Evolutionary conservation across 371 early-diverging fungal species (phyloP).

Genomic region (Choanephora cucurbitarum): DNA sequence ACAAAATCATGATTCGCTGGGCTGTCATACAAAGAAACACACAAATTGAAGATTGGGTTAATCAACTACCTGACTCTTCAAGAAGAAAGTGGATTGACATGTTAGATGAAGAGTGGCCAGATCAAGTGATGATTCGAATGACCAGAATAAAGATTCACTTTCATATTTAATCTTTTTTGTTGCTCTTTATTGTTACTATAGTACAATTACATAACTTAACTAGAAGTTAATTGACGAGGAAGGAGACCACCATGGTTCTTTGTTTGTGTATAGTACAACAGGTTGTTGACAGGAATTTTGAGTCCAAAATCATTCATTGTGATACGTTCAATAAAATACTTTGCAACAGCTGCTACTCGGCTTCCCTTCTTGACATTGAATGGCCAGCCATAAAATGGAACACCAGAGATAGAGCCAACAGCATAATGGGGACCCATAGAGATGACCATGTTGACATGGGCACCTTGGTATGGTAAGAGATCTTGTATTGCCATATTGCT

Average conservation of each 20-base stretch:
- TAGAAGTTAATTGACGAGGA: not conserved
- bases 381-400: slow-evolving; percentile 33
- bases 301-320: slow-evolving; percentile 33
- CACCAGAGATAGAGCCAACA: slow-evolving; percentile 24
- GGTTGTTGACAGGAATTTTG: slow-evolving; percentile 20
- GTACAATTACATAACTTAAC: too few relatives aligned
- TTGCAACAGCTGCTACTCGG: slow-evolving; percentile 24
- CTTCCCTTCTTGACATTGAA: slow-evolving; percentile 29
- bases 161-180: not conserved
- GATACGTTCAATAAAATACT: slow-evolving; percentile 31
- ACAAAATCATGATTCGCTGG: slow-evolving; percentile 47
- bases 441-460: slow-evolving; percentile 27
- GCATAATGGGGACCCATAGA: slow-evolving; percentile 36
- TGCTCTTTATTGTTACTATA: not conserved
- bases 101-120: slow-evolving; percentile 45
- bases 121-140: slow-evolving; percentile 46
- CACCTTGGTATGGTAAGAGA: slow-evolving; percentile 25
- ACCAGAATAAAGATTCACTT: slow-evolving; percentile 48
- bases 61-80: slow-evolving; percentile 29
- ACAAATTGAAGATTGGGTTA: slow-evolving; percentile 37
- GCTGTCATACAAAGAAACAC: slow-evolving; percentile 44
- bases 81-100: slow-evolving; percentile 51
- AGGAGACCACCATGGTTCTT: slow-evolving; percentile 2
- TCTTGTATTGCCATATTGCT: slow-evolving; percentile 1
- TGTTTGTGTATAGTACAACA: slow-evolving; percentile 29